phyloP scores from a whole-genome alignment of 352 stramenopile genomes.

The Phytophthora pistaciae region DNA sequence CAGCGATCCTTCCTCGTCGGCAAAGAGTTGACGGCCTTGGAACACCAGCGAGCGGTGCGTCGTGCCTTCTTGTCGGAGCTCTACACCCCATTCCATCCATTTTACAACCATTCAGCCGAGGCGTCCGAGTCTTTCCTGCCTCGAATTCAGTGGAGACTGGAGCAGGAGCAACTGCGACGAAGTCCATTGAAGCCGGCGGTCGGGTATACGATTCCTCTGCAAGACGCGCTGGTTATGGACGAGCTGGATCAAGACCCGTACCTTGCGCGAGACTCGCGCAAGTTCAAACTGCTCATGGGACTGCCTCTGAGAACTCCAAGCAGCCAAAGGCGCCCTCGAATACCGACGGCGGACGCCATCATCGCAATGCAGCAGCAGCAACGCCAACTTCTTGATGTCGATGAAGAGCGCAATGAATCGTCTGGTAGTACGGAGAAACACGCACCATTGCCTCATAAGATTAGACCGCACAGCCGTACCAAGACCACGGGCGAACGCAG shows the following conservation, averaged over 20 bases:
- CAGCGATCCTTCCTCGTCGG: constrained; percentile 39
- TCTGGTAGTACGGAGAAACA: constrained; percentile 9
- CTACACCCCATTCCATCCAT: constrained; percentile 67
- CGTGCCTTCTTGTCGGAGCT: constrained; percentile 53
- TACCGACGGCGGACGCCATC: constrained; percentile 50
- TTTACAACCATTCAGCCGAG: constrained; percentile 48
- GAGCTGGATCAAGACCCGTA: constrained; percentile 62
- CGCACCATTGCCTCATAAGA: constrained; percentile 6
- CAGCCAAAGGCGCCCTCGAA: constrained; percentile 40
- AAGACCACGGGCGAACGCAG: constrained; percentile 12
- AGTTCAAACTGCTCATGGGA: constrained; percentile 65
- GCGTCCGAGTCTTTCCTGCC: constrained; percentile 64
- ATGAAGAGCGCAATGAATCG: constrained; percentile 36
- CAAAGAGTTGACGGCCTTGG: constrained; percentile 35
- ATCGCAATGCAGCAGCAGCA: constrained; percentile 47
- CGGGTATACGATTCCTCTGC: constrained; percentile 48
- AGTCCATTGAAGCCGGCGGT: constrained; percentile 20
- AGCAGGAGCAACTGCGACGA: constrained; percentile 35
- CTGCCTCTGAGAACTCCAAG: constrained; percentile 43
- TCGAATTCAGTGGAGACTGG: constrained; percentile 48
- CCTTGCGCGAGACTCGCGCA: constrained; percentile 59
- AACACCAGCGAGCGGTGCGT: constrained; percentile 38
- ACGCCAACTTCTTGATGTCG: constrained; percentile 26
- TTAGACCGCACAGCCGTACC: constrained; percentile 14
- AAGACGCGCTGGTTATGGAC: constrained; percentile 49